phyloP scores from a whole-genome alignment of 768 basidiomycete genomes.

The Favolaschia claudopus region DNA sequence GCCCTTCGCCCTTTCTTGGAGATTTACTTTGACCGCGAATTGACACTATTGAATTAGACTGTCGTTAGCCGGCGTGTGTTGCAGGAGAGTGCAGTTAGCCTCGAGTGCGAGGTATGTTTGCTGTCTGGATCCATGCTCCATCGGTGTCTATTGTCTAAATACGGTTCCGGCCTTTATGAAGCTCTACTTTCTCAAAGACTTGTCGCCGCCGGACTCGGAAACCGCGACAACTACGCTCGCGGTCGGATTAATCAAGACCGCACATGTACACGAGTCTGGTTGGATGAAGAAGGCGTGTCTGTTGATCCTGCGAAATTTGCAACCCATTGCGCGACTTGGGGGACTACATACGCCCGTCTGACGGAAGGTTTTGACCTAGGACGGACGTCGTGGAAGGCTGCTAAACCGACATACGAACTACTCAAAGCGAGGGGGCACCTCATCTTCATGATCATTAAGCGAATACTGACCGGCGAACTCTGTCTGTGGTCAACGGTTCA shows the following conservation, averaged over 20 bases:
- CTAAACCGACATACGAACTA: slow-evolving; percentile 35
- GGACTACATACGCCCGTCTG: slow-evolving; percentile 57
- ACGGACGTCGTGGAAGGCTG: slow-evolving; percentile 44
- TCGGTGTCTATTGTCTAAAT: not conserved
- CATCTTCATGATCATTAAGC: no score
- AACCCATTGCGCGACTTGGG: slow-evolving; percentile 64
- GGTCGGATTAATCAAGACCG: slow-evolving; percentile 60
- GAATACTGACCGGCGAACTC: no score
- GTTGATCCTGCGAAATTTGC: slow-evolving; percentile 58
- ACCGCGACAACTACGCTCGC: slow-evolving; percentile 53
- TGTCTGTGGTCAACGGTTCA: no score
- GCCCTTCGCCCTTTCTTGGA: no score
- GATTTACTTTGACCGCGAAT: no score
- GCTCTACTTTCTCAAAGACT: slow-evolving; percentile 61
- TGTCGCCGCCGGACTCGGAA: slow-evolving; percentile 45
- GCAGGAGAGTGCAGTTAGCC: slow-evolving; percentile 63
- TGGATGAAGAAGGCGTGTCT: slow-evolving; percentile 47
- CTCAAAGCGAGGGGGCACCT: no score
- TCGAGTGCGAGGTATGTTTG: slow-evolving; percentile 66
- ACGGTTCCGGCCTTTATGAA: slow-evolving; percentile 28
- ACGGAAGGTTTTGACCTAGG: slow-evolving; percentile 57
- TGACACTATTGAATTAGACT: slow-evolving; percentile 46
- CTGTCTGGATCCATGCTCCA: slow-evolving; percentile 25
- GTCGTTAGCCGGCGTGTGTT: slow-evolving; percentile 59
- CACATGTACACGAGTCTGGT: slow-evolving; percentile 58